These are phyloP conservation scores for Scutellaria baicalensis DNA, from an alignment of 257 asterid species.

Conservation along the genomic window DNA sequence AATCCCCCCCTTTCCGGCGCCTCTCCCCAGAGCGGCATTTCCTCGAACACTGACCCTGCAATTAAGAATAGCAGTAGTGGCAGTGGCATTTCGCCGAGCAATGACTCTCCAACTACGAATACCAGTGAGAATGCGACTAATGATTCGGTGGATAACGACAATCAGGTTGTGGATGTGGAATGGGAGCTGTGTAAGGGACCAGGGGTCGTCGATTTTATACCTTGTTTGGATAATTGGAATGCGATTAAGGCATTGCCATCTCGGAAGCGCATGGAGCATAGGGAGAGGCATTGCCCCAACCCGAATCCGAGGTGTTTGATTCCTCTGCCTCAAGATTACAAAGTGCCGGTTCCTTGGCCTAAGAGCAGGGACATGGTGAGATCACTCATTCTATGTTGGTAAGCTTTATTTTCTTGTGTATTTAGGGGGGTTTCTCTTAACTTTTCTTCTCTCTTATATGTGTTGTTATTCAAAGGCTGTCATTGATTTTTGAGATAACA, in stretches of 20 bases:
- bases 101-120: neutral
- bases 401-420: constrained; percentile 30
- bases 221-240: constrained; percentile 76
- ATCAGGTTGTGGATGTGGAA: constrained; percentile 28
- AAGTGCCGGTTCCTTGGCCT: constrained; percentile 84
- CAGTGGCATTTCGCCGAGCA: neutral
- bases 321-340: constrained; percentile 71
- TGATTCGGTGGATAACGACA: neutral
- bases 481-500: neutral
- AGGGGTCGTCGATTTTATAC: constrained; percentile 60
- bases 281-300: constrained; percentile 92
- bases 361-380: constrained; percentile 99
- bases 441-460: neutral
- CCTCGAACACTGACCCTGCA: neutral
- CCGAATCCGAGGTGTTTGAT: constrained; percentile 66
- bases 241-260: constrained; percentile 57
- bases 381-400: constrained; percentile 52
- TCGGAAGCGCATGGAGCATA: constrained; percentile 72
- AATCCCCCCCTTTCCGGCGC: neutral
- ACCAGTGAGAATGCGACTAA: neutral
- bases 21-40: neutral
- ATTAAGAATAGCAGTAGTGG: neutral
- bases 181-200: constrained; percentile 61
- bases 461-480: neutral
- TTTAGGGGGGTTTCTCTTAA: neutral